A percentile compares a stretch with the other conserved stretches of the same genome.
Evolutionary conservation across 2,329 filamentous ascomycete genomes (phyloP).

Genomic region (Diaporthe sp.): DNA sequence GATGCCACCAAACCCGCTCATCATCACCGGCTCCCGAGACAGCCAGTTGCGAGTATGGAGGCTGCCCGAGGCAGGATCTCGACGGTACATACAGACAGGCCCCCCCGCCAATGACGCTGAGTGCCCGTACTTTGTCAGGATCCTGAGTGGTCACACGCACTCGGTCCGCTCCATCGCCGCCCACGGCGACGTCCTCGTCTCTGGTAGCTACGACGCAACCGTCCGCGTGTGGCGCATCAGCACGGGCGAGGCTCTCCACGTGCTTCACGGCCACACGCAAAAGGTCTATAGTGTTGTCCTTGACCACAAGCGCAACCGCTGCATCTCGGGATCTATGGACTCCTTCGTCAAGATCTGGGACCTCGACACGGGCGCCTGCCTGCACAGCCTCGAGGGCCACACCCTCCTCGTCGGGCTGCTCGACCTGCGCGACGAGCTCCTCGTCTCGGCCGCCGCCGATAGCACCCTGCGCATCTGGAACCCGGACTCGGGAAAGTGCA

Average conservation of each 20-base stretch:
- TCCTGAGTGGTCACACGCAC: constrained; percentile 87
- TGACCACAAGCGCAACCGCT: constrained; percentile 91
- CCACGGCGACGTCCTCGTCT: constrained; percentile 94
- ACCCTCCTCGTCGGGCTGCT: constrained; percentile 91
- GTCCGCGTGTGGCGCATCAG: constrained; percentile 98
- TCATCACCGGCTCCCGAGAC: constrained; percentile 97
- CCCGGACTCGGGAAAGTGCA: constrained; percentile 91
- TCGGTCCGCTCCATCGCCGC: constrained; percentile 97
- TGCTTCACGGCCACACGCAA: constrained; percentile 86
- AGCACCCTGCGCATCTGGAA: constrained; percentile 98
- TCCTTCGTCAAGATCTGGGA: constrained; percentile 99
- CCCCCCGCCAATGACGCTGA: constrained; percentile 81
- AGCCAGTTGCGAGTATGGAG: constrained; percentile 96
- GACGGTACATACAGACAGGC: constrained; percentile 83
- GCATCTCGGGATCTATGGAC: constrained; percentile 99
- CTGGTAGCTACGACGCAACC: constrained; percentile 95
- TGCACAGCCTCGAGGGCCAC: constrained; percentile 94
- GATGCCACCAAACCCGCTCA: constrained; percentile 94
- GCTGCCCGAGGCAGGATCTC: constrained; percentile 84
- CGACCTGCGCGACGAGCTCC: constrained; percentile 88
- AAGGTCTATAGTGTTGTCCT: constrained; percentile 99
- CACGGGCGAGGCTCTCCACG: constrained; percentile 88
- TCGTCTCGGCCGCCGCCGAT: constrained; percentile 96
- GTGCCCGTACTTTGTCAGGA: constrained; percentile 95
- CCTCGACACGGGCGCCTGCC: constrained; percentile 84